Conservation (phyloP, 345 rosid species). For the Camelina hispida region DNA sequence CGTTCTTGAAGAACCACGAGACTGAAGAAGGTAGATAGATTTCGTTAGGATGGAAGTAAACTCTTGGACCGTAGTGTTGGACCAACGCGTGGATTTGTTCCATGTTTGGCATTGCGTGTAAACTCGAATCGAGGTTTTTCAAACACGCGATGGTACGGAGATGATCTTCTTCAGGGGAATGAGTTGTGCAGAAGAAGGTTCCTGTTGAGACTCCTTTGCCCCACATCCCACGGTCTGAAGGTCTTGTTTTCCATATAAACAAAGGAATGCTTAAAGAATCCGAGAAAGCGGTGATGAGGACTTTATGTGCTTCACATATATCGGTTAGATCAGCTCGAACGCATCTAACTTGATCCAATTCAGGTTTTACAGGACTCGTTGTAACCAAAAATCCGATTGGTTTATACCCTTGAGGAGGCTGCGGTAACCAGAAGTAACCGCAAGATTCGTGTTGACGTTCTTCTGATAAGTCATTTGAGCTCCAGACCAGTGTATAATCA, state of each 20-base stretch:
- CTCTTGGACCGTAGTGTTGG: slow-evolving; percentile 74
- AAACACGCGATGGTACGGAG: slow-evolving; percentile 54
- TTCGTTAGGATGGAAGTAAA: slow-evolving; percentile 59
- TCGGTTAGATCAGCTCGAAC: slow-evolving; percentile 78
- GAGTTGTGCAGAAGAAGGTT: slow-evolving; percentile 66
- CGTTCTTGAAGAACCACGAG: slow-evolving; percentile 54
- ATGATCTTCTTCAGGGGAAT: slow-evolving; percentile 50
- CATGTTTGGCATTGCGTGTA: slow-evolving; percentile 77
- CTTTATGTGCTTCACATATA: slow-evolving; percentile 56
- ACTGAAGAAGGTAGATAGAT: slow-evolving; percentile 59
- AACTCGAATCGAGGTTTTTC: slow-evolving; percentile 61
- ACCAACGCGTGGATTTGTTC: slow-evolving; percentile 73
- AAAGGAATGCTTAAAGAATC: slow-evolving; percentile 50
- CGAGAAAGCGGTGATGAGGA: slow-evolving; percentile 43
- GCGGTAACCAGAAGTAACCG: slow-evolving; percentile 87
- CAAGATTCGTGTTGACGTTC: slow-evolving; percentile 41
- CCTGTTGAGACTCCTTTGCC: slow-evolving; percentile 81
- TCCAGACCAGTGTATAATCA: slow-evolving; percentile 77
- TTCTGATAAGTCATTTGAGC: slow-evolving; percentile 57
- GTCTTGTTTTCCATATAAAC: slow-evolving; percentile 76
- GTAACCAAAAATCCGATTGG: slow-evolving; percentile 75
- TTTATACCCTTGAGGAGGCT: slow-evolving; percentile 73
- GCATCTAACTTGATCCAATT: slow-evolving; percentile 70
- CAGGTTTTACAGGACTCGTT: slow-evolving; percentile 57
- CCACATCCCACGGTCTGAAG: slow-evolving; percentile 60